Conservation (phyloP, 2,329 filamentous ascomycete species). For the Colletotrichum sp. region DNA sequence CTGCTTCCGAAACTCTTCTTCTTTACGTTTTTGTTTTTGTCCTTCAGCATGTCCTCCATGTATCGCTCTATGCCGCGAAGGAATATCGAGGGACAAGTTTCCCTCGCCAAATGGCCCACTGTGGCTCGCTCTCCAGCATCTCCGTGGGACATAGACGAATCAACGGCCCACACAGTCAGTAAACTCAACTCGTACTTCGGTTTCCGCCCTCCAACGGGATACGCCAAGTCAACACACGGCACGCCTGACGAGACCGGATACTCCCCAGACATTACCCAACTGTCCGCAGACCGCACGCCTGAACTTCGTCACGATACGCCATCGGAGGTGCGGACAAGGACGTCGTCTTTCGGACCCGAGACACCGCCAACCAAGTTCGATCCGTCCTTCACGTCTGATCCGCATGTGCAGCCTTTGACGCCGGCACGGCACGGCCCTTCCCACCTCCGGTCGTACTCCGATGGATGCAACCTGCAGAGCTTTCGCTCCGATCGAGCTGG, state of each 20-base stretch:
- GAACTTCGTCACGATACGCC: conserved; percentile 17
- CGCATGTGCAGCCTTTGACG: conserved; percentile 10
- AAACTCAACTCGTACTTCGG: conserved; percentile 14
- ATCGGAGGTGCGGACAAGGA: conserved; percentile 7
- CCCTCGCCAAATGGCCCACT: conserved; percentile 17
- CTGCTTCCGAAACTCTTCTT: conserved; percentile 8
- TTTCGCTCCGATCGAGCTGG: neutral
- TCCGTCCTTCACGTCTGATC: neutral
- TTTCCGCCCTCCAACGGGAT: neutral
- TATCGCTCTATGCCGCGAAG: conserved; percentile 11
- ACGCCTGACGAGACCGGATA: conserved; percentile 4
- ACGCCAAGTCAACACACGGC: neutral
- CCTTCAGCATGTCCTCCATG: conserved; percentile 8
- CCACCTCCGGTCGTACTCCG: conserved; percentile 13
- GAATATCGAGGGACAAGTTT: conserved; percentile 10
- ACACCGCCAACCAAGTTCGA: conserved; percentile 12
- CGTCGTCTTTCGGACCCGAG: conserved; percentile 15
- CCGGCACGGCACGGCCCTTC: neutral
- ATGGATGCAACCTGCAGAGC: conserved; percentile 4
- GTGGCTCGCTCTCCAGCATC: neutral
- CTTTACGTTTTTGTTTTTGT: conserved; percentile 2
- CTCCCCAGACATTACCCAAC: conserved; percentile 2
- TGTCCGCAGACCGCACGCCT: neutral
- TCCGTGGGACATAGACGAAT: conserved; percentile 11
- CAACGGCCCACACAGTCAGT: conserved; percentile 14